Percentiles rank a stretch among this genome's conserved stretches.
Evolutionary conservation across 2,329 filamentous ascomycete species (phyloP).

Genomic region (Sarocladium strictum): DNA sequence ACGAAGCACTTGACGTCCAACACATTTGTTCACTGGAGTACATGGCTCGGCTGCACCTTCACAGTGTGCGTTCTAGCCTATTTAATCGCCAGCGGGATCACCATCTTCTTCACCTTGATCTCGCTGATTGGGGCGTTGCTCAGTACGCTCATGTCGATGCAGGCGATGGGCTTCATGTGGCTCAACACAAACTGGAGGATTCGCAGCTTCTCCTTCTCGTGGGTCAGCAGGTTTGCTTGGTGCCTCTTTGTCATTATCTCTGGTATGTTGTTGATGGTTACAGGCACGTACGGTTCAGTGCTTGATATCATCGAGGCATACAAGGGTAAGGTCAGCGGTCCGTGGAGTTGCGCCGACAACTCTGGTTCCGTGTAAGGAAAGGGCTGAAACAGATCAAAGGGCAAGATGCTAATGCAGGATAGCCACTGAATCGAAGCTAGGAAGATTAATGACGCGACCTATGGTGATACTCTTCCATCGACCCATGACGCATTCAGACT

Average conservation of each 20-base stretch:
- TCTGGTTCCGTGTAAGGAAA: too few species aligned
- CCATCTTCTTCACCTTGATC: conserved; percentile 22
- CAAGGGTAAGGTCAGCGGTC: not conserved
- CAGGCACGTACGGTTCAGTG: conserved; percentile 13
- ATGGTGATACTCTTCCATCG: too few species aligned
- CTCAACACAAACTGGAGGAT: conserved; percentile 33
- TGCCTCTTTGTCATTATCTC: not conserved
- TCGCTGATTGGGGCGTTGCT: conserved; percentile 22
- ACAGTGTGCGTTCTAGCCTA: conserved; percentile 19
- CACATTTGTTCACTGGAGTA: conserved; percentile 22
- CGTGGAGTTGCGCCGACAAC: conserved; percentile 14
- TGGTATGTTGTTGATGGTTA: conserved; percentile 10
- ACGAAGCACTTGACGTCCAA: conserved; percentile 24
- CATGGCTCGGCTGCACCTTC: conserved; percentile 24
- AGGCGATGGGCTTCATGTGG: conserved; percentile 33
- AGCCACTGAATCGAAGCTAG: too few species aligned
- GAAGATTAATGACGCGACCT: too few species aligned
- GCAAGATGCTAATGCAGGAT: too few species aligned
- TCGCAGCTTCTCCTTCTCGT: not conserved
- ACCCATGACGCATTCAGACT: too few species aligned
- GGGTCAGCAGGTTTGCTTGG: not conserved
- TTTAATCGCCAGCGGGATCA: conserved; percentile 22
- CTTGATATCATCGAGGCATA: conserved; percentile 11
- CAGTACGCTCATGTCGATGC: conserved; percentile 20
- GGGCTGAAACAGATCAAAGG: too few species aligned